Conservation (phyloP, 2,329 filamentous ascomycete species). For the Epichloe aotearoae region DNA sequence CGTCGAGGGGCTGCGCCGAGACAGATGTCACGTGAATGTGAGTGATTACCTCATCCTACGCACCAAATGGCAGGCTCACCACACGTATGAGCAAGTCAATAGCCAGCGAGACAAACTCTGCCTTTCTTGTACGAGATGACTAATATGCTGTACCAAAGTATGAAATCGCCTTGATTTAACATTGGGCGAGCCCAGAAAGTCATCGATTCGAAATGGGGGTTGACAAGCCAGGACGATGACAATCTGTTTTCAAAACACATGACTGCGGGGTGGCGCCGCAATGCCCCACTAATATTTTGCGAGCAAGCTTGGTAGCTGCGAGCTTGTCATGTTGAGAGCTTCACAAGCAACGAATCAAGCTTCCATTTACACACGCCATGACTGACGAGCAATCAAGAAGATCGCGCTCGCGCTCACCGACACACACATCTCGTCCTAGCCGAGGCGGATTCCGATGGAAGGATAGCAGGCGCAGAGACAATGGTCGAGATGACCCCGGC, state of each 20-base stretch:
- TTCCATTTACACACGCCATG: conserved; percentile 8
- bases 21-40: conserved; percentile 20
- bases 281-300: neutral
- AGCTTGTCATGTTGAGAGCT: neutral
- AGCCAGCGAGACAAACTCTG: no score
- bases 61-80: neutral
- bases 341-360: neutral
- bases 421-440: conserved; percentile 12
- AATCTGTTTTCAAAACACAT: neutral
- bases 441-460: conserved; percentile 45
- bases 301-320: neutral
- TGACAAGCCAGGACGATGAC: no score
- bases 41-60: conserved; percentile 15
- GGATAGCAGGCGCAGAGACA: conserved; percentile 35
- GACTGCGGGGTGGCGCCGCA: neutral
- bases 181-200: no score
- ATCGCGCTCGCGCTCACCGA: conserved; percentile 16
- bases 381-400: conserved; percentile 12
- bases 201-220: no score
- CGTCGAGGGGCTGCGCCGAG: conserved; percentile 25
- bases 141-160: no score
- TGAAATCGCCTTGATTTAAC: no score
- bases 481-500: conserved; percentile 22
- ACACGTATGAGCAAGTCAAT: neutral
- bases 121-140: no score